phyloP scores from a whole-genome alignment of 768 basidiomycete species.

The Leccinum truebloodii region DNA sequence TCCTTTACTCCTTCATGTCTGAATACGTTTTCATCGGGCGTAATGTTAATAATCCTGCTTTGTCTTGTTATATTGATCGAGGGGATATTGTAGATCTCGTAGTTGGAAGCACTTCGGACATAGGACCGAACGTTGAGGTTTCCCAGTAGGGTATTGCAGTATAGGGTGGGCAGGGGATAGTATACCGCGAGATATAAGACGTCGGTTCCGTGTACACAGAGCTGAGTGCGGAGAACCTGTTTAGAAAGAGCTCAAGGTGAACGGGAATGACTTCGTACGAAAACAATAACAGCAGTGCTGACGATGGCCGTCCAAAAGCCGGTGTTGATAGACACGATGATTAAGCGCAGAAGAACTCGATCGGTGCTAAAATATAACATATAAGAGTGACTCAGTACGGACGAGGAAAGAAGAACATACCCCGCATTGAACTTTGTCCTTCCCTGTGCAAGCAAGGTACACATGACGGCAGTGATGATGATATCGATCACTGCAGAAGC shows the following conservation, averaged over 20 bases:
- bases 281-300: neutral
- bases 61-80: neutral
- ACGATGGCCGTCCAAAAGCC: neutral
- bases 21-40: neutral
- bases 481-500: neutral
- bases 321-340: neutral
- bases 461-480: neutral
- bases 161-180: neutral
- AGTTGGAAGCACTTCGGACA: neutral
- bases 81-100: neutral
- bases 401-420: neutral
- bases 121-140: slow-evolving; percentile 1
- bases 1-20: neutral
- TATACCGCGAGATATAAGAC: neutral
- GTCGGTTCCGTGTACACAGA: neutral
- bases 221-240: neutral
- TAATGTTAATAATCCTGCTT: neutral
- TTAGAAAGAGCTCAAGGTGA: neutral
- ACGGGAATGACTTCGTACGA: neutral
- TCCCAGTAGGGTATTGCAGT: neutral
- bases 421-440: neutral
- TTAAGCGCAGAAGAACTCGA: neutral
- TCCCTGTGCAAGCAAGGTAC: neutral
- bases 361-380: neutral
- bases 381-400: neutral